phyloP scores from a whole-genome alignment of 108 stramenopile genomes.

The Aurantiochytrium sp. region DNA sequence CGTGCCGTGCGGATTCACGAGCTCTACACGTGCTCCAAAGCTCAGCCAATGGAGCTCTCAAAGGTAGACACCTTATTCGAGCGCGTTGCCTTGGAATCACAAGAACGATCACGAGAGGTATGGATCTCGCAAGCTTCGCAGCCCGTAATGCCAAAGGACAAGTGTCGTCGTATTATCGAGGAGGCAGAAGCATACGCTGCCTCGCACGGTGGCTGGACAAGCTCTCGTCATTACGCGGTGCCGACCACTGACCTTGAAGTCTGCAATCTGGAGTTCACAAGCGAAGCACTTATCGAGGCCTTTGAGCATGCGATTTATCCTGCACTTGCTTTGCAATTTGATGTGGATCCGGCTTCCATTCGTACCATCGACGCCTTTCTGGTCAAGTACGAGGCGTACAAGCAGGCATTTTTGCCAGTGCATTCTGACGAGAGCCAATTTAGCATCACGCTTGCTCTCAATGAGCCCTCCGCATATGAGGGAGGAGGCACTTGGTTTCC shows the following conservation, averaged over 20 bases:
- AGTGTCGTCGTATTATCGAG: neutral
- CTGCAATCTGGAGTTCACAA: neutral
- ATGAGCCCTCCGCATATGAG: neutral
- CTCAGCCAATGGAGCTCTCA: too few species aligned
- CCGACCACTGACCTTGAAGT: neutral
- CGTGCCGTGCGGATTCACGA: neutral
- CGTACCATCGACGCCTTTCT: neutral
- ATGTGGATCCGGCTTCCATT: neutral
- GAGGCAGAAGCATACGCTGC: neutral
- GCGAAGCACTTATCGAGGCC: neutral
- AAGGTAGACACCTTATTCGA: neutral
- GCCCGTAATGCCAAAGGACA: neutral
- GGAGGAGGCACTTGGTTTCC: neutral
- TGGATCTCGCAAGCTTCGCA: neutral
- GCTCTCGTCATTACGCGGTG: neutral
- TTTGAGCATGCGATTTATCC: neutral
- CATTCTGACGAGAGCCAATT: neutral
- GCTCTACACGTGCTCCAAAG: neutral
- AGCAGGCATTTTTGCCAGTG: neutral
- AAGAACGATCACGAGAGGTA: neutral
- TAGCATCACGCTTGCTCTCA: neutral
- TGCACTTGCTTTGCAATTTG: neutral
- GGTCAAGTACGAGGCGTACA: neutral
- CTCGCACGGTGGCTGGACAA: neutral
- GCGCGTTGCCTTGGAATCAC: neutral